Base-by-base conservation (phyloP, 257 asterid genomes). In the Buddleja alternifolia region DNA sequence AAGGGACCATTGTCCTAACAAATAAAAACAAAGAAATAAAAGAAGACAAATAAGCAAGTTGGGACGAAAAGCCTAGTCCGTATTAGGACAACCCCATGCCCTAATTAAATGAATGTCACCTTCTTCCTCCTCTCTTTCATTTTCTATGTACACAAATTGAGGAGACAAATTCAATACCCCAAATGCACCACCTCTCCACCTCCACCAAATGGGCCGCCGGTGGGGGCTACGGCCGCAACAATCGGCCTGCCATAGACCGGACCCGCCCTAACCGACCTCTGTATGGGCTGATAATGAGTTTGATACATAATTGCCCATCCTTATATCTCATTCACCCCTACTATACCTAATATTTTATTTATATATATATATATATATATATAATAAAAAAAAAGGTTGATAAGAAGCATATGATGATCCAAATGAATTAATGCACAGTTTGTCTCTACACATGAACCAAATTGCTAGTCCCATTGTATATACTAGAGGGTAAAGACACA, bases 51-150 rank as follows among this genome's bases (percentile, higher is more conserved):
- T 20, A 19, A 72, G 39, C 66, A 63, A 50, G 77, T 72, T 25
- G 76, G 71, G 58, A 8, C 29, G 50, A 44, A 54, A 71, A 51
- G 23, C 24, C 55, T 12, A 64, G 69, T 39, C 34, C 50, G 60
- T 19, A 41, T 66, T 70, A 59, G 78, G 77, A 75, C 80, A 74
- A 40, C 45, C n/a, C 65, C 78, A 79, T 56, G 75, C 48, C 68
- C 53, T 50, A 4, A 62, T 72, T 51, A 58, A 69, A 71, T 69
- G 75, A 79, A 63, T 73, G 67, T 63, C 77, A 24, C 74, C 34
- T 23, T 50, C 61, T n/a, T 40, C 40, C 61, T 21, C 14, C 24
- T n/a, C n/a, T 37, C 4, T 53, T 46, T 24, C 62, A 7, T 20
- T 50, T 50, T 50, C 32, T 50, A 10, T 50, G 20, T 23, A 50